A percentile compares a stretch with the other conserved stretches of the same genome.
Conservation (phyloP, 176 grass and related monocot genomes). For the Aegilops longissima region DNA sequence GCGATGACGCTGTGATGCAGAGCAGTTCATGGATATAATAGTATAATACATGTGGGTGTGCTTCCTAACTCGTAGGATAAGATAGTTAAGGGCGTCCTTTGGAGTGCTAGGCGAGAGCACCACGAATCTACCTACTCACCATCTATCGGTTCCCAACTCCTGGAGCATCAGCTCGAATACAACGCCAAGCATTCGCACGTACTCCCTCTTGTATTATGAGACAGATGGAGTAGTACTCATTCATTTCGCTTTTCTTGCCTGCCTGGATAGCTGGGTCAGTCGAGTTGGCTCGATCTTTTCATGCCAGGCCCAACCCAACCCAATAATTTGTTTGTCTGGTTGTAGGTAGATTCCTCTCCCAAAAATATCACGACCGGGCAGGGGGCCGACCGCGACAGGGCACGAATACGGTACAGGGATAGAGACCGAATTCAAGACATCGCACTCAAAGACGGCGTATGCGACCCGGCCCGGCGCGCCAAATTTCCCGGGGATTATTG, state of each 20-base stretch:
- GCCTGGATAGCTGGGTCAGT: neutral
- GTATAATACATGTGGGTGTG: neutral
- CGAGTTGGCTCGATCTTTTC: neutral
- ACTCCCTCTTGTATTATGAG: too few species aligned
- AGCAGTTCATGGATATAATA: neutral
- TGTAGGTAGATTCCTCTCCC: neutral
- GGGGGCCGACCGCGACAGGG: neutral
- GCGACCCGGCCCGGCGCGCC: neutral
- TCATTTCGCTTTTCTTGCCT: neutral
- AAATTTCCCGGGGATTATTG: neutral
- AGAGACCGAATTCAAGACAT: neutral
- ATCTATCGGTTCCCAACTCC: neutral
- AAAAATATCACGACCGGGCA: constrained; percentile 9
- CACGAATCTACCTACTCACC: neutral
- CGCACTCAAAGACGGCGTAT: neutral
- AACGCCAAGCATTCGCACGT: neutral
- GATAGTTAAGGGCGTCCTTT: neutral
- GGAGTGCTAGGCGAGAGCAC: neutral
- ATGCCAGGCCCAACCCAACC: neutral
- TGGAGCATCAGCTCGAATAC: neutral
- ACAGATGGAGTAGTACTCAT: too few species aligned
- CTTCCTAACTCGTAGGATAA: constrained; percentile 3
- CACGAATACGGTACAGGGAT: neutral
- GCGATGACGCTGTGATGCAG: neutral
- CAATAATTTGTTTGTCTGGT: neutral